Conservation (phyloP, 2,329 filamentous ascomycete genomes). For the Diaporthe amygdali region DNA sequence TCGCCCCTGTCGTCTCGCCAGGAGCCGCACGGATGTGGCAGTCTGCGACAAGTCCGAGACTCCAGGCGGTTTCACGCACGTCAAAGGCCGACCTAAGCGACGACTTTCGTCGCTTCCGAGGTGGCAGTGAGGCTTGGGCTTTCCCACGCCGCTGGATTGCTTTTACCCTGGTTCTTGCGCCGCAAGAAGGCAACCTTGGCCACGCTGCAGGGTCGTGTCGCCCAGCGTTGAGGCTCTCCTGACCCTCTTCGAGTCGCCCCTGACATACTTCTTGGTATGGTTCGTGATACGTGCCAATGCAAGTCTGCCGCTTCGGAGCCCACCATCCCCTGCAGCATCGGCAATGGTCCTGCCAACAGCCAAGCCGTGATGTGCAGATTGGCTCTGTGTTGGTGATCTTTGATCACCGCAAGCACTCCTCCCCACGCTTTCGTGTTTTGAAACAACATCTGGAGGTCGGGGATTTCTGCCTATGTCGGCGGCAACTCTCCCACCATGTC, state of each 20-base stretch:
- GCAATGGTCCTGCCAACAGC: neutral
- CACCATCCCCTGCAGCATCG: neutral
- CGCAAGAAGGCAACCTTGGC: neutral
- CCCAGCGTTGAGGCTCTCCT: constrained; percentile 1
- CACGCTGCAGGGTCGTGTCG: neutral
- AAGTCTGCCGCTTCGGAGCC: neutral
- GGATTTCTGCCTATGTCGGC: neutral
- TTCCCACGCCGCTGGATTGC: neutral
- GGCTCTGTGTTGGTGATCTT: neutral
- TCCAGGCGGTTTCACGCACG: constrained; percentile 22
- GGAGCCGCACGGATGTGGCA: constrained; percentile 23
- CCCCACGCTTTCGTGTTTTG: constrained; percentile 1
- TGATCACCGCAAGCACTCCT: neutral
- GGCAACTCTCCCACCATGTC: neutral
- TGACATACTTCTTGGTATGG: constrained; percentile 1
- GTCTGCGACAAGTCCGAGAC: constrained; percentile 27
- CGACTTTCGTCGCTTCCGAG: neutral
- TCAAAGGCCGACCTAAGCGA: constrained; percentile 3
- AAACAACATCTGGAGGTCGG: neutral
- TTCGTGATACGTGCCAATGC: constrained; percentile 7
- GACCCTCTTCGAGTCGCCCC: neutral
- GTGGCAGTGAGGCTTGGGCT: neutral
- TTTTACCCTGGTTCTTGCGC: neutral
- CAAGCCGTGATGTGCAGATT: constrained; percentile 15
- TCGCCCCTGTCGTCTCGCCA: neutral